Evolutionary conservation across 2,329 filamentous ascomycete species (phyloP).

Genomic region (Neonectria ditissima): DNA sequence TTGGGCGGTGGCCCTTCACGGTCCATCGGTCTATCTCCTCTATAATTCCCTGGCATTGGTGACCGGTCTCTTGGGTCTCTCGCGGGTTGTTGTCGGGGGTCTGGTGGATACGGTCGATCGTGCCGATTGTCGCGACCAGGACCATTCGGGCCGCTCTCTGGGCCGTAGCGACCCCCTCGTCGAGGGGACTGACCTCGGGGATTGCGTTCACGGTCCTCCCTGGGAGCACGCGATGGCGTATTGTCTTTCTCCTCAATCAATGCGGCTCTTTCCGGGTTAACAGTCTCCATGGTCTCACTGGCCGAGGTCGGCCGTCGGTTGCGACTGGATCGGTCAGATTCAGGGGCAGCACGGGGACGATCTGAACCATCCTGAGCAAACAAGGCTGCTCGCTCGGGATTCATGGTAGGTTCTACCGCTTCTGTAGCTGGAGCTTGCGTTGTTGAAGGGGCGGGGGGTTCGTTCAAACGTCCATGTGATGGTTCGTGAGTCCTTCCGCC

Average conservation of each 20-base stretch:
- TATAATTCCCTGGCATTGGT: conserved; percentile 43
- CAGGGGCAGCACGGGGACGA: conserved; percentile 42
- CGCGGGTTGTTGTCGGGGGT: conserved; percentile 45
- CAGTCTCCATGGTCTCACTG: conserved; percentile 49
- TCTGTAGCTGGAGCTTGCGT: conserved; percentile 39
- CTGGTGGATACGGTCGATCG: conserved; percentile 54
- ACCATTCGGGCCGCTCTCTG: conserved; percentile 50
- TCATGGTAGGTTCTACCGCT: conserved; percentile 61
- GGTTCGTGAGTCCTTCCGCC: conserved; percentile 43
- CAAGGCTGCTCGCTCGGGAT: conserved; percentile 66
- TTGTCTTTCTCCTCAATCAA: conserved; percentile 56
- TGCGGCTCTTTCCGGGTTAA: conserved; percentile 63
- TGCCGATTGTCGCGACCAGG: conserved; percentile 60
- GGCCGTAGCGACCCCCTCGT: conserved; percentile 49
- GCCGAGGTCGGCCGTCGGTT: conserved; percentile 42
- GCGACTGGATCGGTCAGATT: conserved; percentile 47
- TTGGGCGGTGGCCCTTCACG: conserved; percentile 54
- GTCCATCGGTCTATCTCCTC: conserved; percentile 54
- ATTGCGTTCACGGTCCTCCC: conserved; percentile 61
- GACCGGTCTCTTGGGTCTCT: conserved; percentile 51
- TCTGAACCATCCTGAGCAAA: conserved; percentile 54
- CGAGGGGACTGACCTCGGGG: conserved; percentile 63
- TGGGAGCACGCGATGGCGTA: conserved; percentile 51
- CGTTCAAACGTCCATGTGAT: conserved; percentile 42
- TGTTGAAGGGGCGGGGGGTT: conserved; percentile 46